Evolutionary conservation across 345 rosid genomes (phyloP), one percentile per base, ranked within the genome.

Genomic region (Salix viminalis): DNA sequence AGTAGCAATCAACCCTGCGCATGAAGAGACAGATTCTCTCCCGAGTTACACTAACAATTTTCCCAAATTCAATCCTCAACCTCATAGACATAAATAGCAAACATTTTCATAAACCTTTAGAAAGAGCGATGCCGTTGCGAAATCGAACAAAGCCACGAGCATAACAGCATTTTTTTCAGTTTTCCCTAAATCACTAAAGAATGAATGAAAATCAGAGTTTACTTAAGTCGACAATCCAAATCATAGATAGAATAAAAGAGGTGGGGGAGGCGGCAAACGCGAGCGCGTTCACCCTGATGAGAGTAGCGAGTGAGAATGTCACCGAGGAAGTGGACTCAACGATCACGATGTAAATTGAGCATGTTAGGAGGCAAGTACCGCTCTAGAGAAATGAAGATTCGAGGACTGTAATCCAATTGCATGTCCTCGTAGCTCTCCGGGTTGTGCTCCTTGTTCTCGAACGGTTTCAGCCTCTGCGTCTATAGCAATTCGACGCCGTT

Each of bases 401-500:
- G 73, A 30, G 95, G 94, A 69, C 85, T 88, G 82, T 87, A 92
- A 23, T 88, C 95, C 82, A 83, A 73, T 70, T 79, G 88, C 62
- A 94, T 79, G 87, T 89, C 98, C 36, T 94, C 97, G 77, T 94
- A 94, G 89, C 78, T 87, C 8, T 91, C 97, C 10, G 97, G 91
- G 71, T 84, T 83, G 86, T 90, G 96, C 50, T 92, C 92, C 72
- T 81, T 61, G 74, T 75, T 90, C 4, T 96, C 93, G 74, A 79
- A 75, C 85, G 84, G 85, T 70, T 85, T 85, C 73, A 92, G 91
- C 52, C 94, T 82, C 58, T 83, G 92, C 46, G 77, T 75, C 30
- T 69, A 41, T 23, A 84, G 64, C 65, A 28, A 36, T 60, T 48
- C 42, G 23, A 76, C 78, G 71, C 88, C 92, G 80, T 90, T 86